Conservation (phyloP, 108 stramenopile species). For the Nannochloropsis oceanica region DNA sequence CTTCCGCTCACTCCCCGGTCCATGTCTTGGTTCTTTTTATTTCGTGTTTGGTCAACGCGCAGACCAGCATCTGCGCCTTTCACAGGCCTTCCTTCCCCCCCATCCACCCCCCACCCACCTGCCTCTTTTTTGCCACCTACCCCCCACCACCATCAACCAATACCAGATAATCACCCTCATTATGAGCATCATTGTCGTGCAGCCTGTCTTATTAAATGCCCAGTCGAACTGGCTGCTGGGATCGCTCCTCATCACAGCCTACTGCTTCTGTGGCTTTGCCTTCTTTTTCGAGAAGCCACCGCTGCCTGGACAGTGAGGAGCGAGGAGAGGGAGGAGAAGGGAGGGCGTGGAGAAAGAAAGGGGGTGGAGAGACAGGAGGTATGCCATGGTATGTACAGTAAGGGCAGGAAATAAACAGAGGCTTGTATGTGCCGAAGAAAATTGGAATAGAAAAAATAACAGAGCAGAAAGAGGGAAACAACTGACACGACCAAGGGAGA, state of each 20-base stretch:
- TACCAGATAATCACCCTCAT: background rate
- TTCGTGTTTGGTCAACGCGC: too few relatives aligned
- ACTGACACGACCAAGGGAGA: too few relatives aligned
- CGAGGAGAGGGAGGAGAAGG: too few relatives aligned
- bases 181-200: background rate
- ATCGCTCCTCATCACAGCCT: constrained; percentile 20
- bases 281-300: constrained; percentile 22
- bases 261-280: constrained; percentile 18
- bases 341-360: too few relatives aligned
- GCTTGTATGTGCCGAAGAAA: too few relatives aligned
- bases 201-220: background rate
- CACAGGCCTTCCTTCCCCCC: too few relatives aligned
- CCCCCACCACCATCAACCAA: background rate
- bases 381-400: too few relatives aligned
- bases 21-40: background rate
- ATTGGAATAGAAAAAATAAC: too few relatives aligned
- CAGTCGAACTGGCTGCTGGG: background rate
- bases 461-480: too few relatives aligned
- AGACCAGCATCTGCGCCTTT: too few relatives aligned
- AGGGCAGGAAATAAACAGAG: too few relatives aligned
- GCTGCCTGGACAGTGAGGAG: background rate
- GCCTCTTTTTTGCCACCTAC: background rate
- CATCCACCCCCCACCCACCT: background rate
- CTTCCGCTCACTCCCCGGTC: background rate
- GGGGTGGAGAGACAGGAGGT: too few relatives aligned